A percentile compares a stretch with the other conserved stretches of the same genome.
phyloP scores from a whole-genome alignment of 768 basidiomycete genomes.

The Cubamyces sp. region DNA sequence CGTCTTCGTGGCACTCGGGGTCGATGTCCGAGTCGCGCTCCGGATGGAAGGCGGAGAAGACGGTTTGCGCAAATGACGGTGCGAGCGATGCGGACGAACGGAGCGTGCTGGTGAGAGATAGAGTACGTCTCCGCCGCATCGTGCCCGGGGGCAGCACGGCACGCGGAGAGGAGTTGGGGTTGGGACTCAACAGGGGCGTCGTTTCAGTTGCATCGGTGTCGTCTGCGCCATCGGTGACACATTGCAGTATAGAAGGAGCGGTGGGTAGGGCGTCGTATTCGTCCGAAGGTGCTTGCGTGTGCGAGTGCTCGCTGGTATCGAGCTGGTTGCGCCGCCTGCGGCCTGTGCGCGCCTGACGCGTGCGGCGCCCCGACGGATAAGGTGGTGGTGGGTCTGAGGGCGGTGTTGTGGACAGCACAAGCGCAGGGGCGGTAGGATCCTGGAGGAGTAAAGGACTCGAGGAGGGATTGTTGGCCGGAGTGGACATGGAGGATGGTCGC shows the following conservation, averaged over 20 bases:
- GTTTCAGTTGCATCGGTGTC: slow-evolving; percentile 46
- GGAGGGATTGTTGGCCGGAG: slow-evolving; percentile 8
- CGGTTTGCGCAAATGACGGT: slow-evolving; percentile 69
- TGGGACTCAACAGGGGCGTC: slow-evolving; percentile 48
- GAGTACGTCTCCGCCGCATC: slow-evolving; percentile 50
- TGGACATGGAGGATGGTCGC: slow-evolving; percentile 21
- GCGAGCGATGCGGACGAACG: slow-evolving; percentile 52
- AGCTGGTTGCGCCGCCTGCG: slow-evolving; percentile 38
- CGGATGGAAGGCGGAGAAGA: slow-evolving; percentile 67
- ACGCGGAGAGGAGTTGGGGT: slow-evolving; percentile 26
- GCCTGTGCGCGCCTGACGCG: slow-evolving; percentile 37
- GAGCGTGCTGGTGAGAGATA: slow-evolving; percentile 60
- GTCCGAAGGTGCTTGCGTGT: slow-evolving; percentile 33
- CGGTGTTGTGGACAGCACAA: slow-evolving; percentile 27
- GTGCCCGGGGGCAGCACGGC: slow-evolving; percentile 22
- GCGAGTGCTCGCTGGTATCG: slow-evolving; percentile 35
- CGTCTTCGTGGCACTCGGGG: slow-evolving; percentile 36
- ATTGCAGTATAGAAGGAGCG: slow-evolving; percentile 28
- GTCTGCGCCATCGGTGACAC: slow-evolving; percentile 15
- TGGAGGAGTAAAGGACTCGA: slow-evolving; percentile 12
- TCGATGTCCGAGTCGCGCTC: slow-evolving; percentile 51
- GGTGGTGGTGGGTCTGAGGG: slow-evolving; percentile 70
- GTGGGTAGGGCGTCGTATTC: slow-evolving; percentile 24
- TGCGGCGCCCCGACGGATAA: slow-evolving; percentile 59
- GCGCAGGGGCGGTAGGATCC: slow-evolving; percentile 14